Conservation (phyloP, 78 protist genomes). For the Planoprotostelium fungivorum region DNA sequence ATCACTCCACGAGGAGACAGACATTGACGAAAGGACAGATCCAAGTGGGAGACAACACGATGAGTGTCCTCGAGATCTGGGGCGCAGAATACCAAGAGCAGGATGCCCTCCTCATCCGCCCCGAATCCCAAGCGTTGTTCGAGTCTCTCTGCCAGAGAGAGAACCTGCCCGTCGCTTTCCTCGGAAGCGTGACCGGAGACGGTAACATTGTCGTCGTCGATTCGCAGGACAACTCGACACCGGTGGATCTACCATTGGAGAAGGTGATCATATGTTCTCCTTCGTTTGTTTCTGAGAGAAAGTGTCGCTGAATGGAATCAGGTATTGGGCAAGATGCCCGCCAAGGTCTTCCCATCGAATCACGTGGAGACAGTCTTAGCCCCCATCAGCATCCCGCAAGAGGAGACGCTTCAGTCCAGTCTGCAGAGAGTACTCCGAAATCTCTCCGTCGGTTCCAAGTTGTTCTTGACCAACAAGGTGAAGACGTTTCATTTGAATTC, state of each 20-base stretch:
- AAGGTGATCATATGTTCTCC: slow-evolving; percentile 11
- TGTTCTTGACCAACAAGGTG: slow-evolving; percentile 84
- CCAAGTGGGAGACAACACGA: slow-evolving; percentile 56
- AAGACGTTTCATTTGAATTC: background rate
- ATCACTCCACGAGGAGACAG: too few relatives aligned
- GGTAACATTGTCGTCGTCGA: slow-evolving; percentile 46
- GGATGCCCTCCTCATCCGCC: slow-evolving; percentile 52
- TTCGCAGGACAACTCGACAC: slow-evolving; percentile 16
- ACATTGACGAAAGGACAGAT: slow-evolving; percentile 2
- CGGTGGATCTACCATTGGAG: slow-evolving; percentile 61
- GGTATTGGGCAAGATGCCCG: slow-evolving; percentile 68
- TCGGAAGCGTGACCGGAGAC: slow-evolving; percentile 77
- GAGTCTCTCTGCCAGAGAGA: slow-evolving; percentile 59
- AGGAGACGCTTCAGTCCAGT: background rate
- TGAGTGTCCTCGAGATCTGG: slow-evolving; percentile 84
- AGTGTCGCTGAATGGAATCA: background rate
- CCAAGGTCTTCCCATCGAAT: slow-evolving; percentile 54
- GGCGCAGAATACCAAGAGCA: slow-evolving; percentile 89
- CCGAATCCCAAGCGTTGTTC: slow-evolving; percentile 22
- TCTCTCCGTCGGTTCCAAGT: slow-evolving; percentile 84
- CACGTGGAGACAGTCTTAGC: background rate
- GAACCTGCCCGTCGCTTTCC: slow-evolving; percentile 50
- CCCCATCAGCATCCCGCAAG: slow-evolving; percentile 24
- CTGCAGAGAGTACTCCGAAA: slow-evolving; percentile 68
- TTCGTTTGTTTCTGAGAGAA: background rate